These are phyloP conservation scores for Trichoderma polysporum DNA, from an alignment of 2,329 filamentous ascomycete species.

Conservation along the genomic window DNA sequence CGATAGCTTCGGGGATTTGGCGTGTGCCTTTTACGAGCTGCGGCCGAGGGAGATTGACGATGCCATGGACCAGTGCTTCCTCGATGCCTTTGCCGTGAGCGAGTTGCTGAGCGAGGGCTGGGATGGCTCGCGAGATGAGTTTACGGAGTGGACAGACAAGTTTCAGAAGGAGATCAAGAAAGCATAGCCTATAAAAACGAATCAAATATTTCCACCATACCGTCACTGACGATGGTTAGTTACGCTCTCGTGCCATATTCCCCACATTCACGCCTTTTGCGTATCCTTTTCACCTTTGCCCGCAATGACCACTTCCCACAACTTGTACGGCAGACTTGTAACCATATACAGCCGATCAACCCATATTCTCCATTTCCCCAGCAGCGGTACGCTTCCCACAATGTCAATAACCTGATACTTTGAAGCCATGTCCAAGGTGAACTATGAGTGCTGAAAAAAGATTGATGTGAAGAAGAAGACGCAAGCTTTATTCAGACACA, in stretches of 20 bases:
- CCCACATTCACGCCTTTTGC: not conserved
- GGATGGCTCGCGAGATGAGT: conserved; percentile 69
- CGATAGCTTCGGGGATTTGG: conserved; percentile 68
- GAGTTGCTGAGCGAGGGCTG: conserved; percentile 60
- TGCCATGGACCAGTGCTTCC: conserved; percentile 59
- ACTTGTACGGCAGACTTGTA: not conserved
- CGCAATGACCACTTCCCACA: not conserved
- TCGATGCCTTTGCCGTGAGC: conserved; percentile 56
- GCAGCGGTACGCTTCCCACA: not conserved
- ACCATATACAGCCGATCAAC: not conserved
- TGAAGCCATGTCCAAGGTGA: not conserved
- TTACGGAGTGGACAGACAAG: conserved; percentile 70
- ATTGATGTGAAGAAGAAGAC: too few relatives aligned
- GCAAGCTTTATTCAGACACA: too few relatives aligned
- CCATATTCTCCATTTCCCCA: not conserved
- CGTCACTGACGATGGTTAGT: not conserved
- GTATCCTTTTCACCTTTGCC: not conserved
- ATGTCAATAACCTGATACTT: conserved; percentile 10
- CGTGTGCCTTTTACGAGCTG: conserved; percentile 69
- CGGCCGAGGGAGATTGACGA: conserved; percentile 58
- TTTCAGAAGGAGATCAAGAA: conserved; percentile 56
- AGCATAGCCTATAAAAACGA: conserved; percentile 14
- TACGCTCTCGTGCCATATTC: not conserved
- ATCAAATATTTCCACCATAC: not conserved
- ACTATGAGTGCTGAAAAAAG: not conserved